Conservation (phyloP, 345 rosid species). For the Salix viminalis region DNA sequence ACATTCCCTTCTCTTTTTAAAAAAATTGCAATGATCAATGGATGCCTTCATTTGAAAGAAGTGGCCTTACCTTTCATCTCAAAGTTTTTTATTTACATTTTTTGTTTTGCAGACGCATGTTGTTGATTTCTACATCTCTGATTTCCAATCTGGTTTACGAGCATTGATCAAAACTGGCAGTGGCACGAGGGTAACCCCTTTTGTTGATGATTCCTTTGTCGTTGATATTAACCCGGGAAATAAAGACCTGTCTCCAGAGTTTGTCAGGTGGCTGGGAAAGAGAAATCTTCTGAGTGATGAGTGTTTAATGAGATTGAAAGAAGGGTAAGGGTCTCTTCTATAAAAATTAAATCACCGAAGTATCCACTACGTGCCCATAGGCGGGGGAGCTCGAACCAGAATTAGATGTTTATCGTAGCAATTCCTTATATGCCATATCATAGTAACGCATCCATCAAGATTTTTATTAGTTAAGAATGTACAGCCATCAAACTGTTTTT, state of each 20-base stretch:
- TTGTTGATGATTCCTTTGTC: constrained; percentile 66
- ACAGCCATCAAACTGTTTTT: neutral
- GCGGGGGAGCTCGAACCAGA: neutral
- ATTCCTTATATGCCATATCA: neutral
- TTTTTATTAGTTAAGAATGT: neutral
- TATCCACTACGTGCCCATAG: neutral
- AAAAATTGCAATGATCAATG: neutral
- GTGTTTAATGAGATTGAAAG: constrained; percentile 65
- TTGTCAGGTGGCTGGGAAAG: constrained; percentile 69
- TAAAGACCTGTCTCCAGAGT: constrained; percentile 65
- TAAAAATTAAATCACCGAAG: neutral
- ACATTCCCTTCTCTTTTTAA: neutral
- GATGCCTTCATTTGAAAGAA: neutral
- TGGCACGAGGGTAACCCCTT: constrained; percentile 70
- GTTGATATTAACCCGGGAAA: constrained; percentile 58
- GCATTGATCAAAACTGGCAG: constrained; percentile 86
- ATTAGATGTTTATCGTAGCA: neutral
- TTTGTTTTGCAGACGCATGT: constrained; percentile 58
- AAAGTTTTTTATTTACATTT: neutral
- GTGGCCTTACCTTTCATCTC: neutral
- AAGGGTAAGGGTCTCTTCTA: constrained; percentile 53
- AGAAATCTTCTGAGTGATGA: constrained; percentile 72
- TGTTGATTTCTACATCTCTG: constrained; percentile 94
- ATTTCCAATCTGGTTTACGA: constrained; percentile 86
- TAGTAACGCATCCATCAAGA: neutral